Base-by-base conservation (phyloP, 169 alveolate species). In the Eimeria zaria region DNA sequence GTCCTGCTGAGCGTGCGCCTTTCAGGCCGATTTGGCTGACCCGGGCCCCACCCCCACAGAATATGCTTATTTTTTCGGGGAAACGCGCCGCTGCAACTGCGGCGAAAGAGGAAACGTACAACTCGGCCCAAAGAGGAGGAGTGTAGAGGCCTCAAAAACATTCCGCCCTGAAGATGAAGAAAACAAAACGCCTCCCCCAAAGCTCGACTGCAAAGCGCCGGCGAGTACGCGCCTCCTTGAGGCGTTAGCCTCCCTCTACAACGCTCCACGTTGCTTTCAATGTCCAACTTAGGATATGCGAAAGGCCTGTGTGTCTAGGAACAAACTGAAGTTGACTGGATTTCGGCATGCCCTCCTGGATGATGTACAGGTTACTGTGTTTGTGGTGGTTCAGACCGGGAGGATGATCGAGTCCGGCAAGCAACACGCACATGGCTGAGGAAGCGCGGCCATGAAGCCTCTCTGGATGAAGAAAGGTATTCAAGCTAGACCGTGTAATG, bases 391-490 rank as follows among this genome's bases (percentile, higher is more conserved):
- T 27, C 87, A 89, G 95, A 55, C 24, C 62, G 71, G 11, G 95
- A 90, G 33, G 60, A 74, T 30, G 48, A 51, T 24, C 89, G 95
- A 33, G 95, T 90, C 53, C 58, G 89, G 44, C 78, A 81, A 11
- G 95, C 95, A 7, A 51, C 83, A 46, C 74, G 95, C 71, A 90
- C 95, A 2, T 90, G 95, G 95, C 30, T 90, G 22, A 62, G 95
- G 24, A 71, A 90, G 48, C 89, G 73, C 7, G 95, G 95, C 89
- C 89, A 73, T 69, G 55, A 53, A 83, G 36, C 95, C n/a, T 27
- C 48, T 20, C 95, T 64, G 39, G 95, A 73, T 48, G 76, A 76
- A 7, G 64, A 30, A 22, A 83, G 89, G 95, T 90, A 69, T 20
- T 71, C 46, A 48, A 33, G 44, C 78, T 69, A 69, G 24, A 33